Conservation (phyloP, 345 rosid species). For the Moringa oleifera region DNA sequence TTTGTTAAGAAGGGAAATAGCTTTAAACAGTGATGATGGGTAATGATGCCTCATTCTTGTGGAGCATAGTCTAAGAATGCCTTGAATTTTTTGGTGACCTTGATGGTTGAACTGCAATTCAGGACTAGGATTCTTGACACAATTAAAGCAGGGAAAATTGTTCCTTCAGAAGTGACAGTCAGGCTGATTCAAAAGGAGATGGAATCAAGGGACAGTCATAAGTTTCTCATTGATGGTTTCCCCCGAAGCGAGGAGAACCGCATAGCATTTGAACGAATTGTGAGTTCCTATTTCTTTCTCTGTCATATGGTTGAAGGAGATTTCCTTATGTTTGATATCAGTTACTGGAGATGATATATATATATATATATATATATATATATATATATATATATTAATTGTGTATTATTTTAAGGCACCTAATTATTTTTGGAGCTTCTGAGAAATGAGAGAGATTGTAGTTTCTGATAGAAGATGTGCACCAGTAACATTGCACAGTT, state of each 20-base stretch:
- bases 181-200: slow-evolving; percentile 63
- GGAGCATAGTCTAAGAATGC: neutral
- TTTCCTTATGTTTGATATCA: neutral
- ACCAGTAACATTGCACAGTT: neutral
- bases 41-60: slow-evolving; percentile 17
- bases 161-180: slow-evolving; percentile 81
- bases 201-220: slow-evolving; percentile 43
- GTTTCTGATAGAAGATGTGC: neutral
- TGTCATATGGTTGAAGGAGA: neutral
- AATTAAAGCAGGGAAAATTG: slow-evolving; percentile 79
- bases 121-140: slow-evolving; percentile 58
- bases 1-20: slow-evolving; percentile 58
- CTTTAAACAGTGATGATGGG: slow-evolving; percentile 64
- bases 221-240: slow-evolving; percentile 83
- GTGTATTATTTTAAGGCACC: no score
- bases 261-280: slow-evolving; percentile 61
- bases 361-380: no score
- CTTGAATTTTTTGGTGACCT: slow-evolving; percentile 6
- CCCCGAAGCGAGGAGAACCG: slow-evolving; percentile 87
- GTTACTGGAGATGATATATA: no score
- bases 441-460: neutral
- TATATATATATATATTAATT: no score
- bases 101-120: slow-evolving; percentile 21
- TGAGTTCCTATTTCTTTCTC: slow-evolving; percentile 26
- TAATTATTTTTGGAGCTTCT: no score